Base-by-base conservation (phyloP, 148 eudicot genomes). In the Nepenthes mirabilis region DNA sequence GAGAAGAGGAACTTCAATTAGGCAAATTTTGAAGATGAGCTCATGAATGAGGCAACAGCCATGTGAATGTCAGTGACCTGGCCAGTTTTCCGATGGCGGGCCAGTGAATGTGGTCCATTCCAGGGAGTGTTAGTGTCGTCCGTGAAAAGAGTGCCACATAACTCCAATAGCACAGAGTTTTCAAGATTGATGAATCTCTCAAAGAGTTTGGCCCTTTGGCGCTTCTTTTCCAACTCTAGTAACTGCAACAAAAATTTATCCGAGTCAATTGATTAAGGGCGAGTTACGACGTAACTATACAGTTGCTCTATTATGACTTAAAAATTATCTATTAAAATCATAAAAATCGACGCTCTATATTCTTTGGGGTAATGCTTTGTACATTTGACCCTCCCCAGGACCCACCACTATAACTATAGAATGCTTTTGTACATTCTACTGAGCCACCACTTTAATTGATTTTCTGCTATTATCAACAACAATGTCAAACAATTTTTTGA, bases 61-160 rank as follows among this genome's bases (percentile, higher is more conserved):
- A 72, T 81, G 64, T 78, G 75, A 33, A 91, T 80, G 52, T 73
- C 72, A 66, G 72, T 78, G 34, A 62, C 72, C 8, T 61, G 68
- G 55, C 48, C 48, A 34, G 68, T 43, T 59, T 58, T 67, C 55
- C 62, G 66, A 55, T 40, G 62, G 36, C 64, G 69, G 43, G 61
- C 63, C 59, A 88, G 66, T 35, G 96, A 85, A 64, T 86, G 86
- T 12, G 85, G 85, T 52, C 96, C 88, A 23, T 59, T 76, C 94
- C 96, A 91, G 37, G 82, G 67, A 43, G 83, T 79, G 52, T 67
- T 72, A 0, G n/a, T 48, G 50, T 74, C 68, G 57, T 68, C 77
- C 2, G 84, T 60, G 66, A 91, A 91, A 7, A 91, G 81, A 9
- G 82, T 75, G 36, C 77, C 77, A 57, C 85, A 80, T 56, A 91